A percentile compares a stretch with the other conserved stretches of the same genome.
phyloP scores from a whole-genome alignment of 768 basidiomycete species.

The Leucocoprinus leucothites region DNA sequence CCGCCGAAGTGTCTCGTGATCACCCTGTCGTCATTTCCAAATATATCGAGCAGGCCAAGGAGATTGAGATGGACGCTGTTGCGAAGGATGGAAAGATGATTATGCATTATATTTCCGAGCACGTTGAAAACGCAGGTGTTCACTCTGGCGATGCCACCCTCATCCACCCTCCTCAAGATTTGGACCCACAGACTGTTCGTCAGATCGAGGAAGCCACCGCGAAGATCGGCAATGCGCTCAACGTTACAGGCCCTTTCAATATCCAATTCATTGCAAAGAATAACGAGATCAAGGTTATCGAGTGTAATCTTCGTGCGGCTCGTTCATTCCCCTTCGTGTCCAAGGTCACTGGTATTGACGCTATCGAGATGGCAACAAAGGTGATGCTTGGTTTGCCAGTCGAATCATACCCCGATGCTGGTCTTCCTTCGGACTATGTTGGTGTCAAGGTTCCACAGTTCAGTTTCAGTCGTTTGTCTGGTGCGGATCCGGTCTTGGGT shows the following conservation, averaged over 20 bases:
- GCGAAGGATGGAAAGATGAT: constrained; percentile 97
- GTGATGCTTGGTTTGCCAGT: constrained; percentile 94
- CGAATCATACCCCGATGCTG: constrained; percentile 85
- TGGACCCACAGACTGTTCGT: constrained; percentile 94
- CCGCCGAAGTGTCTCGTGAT: constrained; percentile 83
- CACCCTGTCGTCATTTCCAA: constrained; percentile 98
- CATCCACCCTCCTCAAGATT: constrained; percentile 96
- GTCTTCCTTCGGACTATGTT: constrained; percentile 90
- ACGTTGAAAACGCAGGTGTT: constrained; percentile 98
- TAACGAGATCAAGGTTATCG: constrained; percentile 99
- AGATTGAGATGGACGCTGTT: constrained; percentile 99
- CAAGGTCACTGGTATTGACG: constrained; percentile 96
- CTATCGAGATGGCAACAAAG: constrained; percentile 98
- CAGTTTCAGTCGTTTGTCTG: constrained; percentile 94
- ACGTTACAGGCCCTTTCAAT: constrained; percentile 98
- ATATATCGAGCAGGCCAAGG: constrained; percentile 99
- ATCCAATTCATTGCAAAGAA: constrained; percentile 99
- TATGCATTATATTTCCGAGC: constrained; percentile 99
- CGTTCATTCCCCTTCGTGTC: constrained; percentile 99
- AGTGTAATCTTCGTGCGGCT: constrained; percentile 97
- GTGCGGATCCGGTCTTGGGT: constrained; percentile 95
- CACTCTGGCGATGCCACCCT: constrained; percentile 99
- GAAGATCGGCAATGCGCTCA: constrained; percentile 96
- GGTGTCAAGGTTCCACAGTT: constrained; percentile 99
- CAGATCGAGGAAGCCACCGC: constrained; percentile 96